A percentile compares a stretch with the other conserved stretches of the same genome.
These are phyloP conservation scores for Ceratobasidium sp. DNA, from an alignment of 1,284 basidiomycete genomes.

Conservation along the genomic window DNA sequence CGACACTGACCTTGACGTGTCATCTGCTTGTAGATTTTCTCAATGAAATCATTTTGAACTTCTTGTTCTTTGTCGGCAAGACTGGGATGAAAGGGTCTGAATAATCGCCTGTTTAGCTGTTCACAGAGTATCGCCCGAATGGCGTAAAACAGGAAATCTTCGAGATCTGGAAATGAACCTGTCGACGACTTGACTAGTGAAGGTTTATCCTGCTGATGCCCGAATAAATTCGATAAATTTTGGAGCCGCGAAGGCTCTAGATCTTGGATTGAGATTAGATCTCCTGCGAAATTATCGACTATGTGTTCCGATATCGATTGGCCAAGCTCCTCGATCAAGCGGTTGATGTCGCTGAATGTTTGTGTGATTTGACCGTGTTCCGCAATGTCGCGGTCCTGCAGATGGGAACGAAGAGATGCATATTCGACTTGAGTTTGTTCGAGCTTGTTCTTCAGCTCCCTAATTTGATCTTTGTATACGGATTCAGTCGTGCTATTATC, in stretches of 20 bases:
- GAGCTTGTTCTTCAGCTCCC: neutral
- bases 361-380: slow-evolving; percentile 17
- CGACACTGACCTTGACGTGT: neutral
- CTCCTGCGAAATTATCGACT: neutral
- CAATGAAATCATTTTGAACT: neutral
- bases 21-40: neutral
- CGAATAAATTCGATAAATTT: neutral
- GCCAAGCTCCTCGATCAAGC: slow-evolving; percentile 5
- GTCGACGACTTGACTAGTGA: slow-evolving; percentile 21
- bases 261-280: slow-evolving; percentile 16
- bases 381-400: slow-evolving; percentile 20
- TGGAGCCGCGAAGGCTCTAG: slow-evolving; percentile 1
- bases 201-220: slow-evolving; percentile 4
- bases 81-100: slow-evolving; percentile 15
- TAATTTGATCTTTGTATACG: neutral
- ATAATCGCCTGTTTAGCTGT: slow-evolving; percentile 22
- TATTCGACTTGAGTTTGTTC: neutral
- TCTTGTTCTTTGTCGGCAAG: neutral
- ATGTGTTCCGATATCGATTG: slow-evolving; percentile 10
- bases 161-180: neutral
- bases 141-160: slow-evolving; percentile 25
- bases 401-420: neutral
- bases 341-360: slow-evolving; percentile 7
- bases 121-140: slow-evolving; percentile 8
- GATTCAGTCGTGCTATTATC: too few species aligned